Evolutionary conservation across 225 moss, liverwort and hornwort genomes (phyloP).

Genomic region (Polytrichum commune): DNA sequence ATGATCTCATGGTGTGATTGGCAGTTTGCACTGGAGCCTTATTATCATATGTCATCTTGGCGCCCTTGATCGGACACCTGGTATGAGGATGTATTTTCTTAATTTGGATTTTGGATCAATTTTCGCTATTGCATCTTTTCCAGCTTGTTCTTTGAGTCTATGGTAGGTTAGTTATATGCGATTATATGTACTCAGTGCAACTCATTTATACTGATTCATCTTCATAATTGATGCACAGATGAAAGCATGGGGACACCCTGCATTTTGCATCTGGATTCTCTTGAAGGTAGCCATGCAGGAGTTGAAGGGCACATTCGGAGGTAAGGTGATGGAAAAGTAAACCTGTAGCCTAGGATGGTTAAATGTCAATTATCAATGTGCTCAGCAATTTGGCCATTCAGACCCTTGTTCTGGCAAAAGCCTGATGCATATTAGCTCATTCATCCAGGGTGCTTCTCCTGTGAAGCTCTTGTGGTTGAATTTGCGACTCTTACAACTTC

Average conservation of each 20-base stretch:
- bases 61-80: slow-evolving; percentile 20
- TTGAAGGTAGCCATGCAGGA: slow-evolving; percentile 34
- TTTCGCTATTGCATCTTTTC: not conserved
- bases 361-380: too few relatives aligned
- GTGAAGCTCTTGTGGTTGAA: too few relatives aligned
- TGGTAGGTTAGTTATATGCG: too few relatives aligned
- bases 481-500: too few relatives aligned
- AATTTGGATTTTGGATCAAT: too few relatives aligned
- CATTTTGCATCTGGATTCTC: slow-evolving; percentile 42
- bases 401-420: too few relatives aligned
- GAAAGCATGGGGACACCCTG: slow-evolving; percentile 28
- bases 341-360: too few relatives aligned
- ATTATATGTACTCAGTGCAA: too few relatives aligned
- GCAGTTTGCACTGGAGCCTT: slow-evolving; percentile 54
- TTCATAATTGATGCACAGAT: slow-evolving; percentile 11
- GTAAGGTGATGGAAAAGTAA: slow-evolving; percentile 15
- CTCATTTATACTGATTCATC: slow-evolving; percentile 5
- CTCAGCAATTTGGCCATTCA: too few relatives aligned
- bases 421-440: too few relatives aligned
- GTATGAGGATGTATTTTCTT: slow-evolving; percentile 5
- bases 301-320: slow-evolving; percentile 41
- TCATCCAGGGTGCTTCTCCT: too few relatives aligned
- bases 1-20: not conserved
- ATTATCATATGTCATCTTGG: slow-evolving; percentile 42
- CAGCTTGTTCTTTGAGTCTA: not conserved